Conservation (phyloP, 2,329 filamentous ascomycete species). For the Diaporthe citriasiana region DNA sequence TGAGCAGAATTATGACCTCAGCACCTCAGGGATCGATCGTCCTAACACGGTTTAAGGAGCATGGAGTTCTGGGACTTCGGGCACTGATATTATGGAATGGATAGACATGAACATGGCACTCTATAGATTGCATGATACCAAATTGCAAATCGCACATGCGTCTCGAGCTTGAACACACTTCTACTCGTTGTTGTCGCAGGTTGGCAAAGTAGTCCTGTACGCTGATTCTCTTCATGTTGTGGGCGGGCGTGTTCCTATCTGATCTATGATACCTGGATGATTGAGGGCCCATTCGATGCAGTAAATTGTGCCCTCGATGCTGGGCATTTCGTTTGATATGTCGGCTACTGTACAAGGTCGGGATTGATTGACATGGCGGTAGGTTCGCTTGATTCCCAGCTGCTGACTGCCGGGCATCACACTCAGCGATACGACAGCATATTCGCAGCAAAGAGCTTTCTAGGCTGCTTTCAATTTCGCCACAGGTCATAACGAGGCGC, state of each 20-base stretch:
- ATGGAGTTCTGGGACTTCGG: constrained; percentile 10
- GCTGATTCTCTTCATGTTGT: too few species aligned
- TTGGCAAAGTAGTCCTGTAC: background rate
- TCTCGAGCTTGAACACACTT: background rate
- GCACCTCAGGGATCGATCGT: background rate
- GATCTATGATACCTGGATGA: background rate
- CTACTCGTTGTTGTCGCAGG: background rate
- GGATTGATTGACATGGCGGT: too few species aligned
- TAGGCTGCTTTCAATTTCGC: too few species aligned
- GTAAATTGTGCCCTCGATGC: too few species aligned
- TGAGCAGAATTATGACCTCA: background rate
- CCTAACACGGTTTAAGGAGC: background rate
- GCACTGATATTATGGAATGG: constrained; percentile 1
- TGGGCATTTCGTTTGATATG: too few species aligned
- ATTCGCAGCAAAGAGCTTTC: too few species aligned
- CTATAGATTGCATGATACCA: constrained; percentile 24
- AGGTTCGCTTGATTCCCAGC: too few species aligned
- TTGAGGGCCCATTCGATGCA: too few species aligned
- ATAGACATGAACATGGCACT: background rate
- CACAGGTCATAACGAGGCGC: too few species aligned
- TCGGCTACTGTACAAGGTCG: too few species aligned
- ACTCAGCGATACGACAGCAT: too few species aligned
- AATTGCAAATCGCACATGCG: background rate
- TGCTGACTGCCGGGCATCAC: too few species aligned
- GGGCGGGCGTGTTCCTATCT: background rate